Base-by-base conservation (phyloP, 331 rosid genomes). In the Ulmus americana region DNA sequence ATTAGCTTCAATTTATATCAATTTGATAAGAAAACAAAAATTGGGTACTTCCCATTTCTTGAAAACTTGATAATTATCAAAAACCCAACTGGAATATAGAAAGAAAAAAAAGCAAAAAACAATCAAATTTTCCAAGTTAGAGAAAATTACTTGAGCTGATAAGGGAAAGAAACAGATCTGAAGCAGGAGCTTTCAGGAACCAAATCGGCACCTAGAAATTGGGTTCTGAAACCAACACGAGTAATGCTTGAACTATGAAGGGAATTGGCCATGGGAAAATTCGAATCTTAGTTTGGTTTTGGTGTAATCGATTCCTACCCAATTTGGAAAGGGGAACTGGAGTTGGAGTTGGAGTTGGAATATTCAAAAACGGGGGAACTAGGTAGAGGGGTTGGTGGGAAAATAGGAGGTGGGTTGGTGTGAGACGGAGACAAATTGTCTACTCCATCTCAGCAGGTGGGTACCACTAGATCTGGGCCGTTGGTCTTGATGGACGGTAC, bases 81-180 rank as follows among this genome's bases (percentile, higher is more conserved):
- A 15, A 9, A 10, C 38, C 66, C 12, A 61, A 61, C 35, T 12
- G 15, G 7, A 46, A 63, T 10, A 15, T 1, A 28, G 6, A 12
- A 47, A 9, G 12, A 20, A 40, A 55, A 40, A 54, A 6, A 11
- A 18, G 7, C 61, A 53, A 11, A 40, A 70, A 60, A 58, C 38
- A 62, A 12, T 20, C 47, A 55, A 2, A 15, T 9, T 5, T 42
- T 4, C 28, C 16, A 44, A 22, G 20, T 12, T 10, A 41, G 10
- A 55, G 55, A 14, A 18, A 54, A 10, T 45, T 59, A 70, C 71
- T 52, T 73, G 70, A 72, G 55, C 35, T 52, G 74, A 12, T 68
- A 65, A 72, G 73, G 55, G 58, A 82, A 79, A n/a, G 68, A 56
- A 4, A 76, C 0, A 63, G 82, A 79, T 74, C 79, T 54, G 61